Evolutionary conservation across 805 yeast species (phyloP).

Genomic region (Ogataea minuta): DNA sequence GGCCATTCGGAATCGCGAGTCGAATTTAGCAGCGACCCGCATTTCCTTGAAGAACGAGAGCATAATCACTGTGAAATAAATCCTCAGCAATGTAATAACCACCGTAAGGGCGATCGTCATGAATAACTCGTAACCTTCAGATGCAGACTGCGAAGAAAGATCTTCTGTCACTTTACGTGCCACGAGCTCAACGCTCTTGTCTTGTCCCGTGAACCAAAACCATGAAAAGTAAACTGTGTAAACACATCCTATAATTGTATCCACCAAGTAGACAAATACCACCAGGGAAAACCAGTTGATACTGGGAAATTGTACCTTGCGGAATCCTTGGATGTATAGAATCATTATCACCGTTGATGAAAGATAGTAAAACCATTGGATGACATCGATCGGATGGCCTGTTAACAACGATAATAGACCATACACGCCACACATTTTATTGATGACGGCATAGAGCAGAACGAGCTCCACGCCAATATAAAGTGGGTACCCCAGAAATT

Average conservation of each 20-base stretch:
- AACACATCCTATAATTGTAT: constrained; percentile 62
- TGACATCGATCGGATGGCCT: constrained; percentile 77
- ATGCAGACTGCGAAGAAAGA: constrained; percentile 56
- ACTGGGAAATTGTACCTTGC: constrained; percentile 49
- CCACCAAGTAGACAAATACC: constrained; percentile 60
- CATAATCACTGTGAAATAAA: constrained; percentile 60
- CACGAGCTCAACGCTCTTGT: constrained; percentile 2
- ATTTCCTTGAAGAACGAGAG: constrained; percentile 60
- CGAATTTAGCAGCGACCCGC: constrained; percentile 44
- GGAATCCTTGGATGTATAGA: constrained; percentile 59
- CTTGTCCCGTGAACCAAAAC: constrained; percentile 60
- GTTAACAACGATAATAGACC: constrained; percentile 86
- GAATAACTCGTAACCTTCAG: constrained; percentile 55
- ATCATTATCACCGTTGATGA: constrained; percentile 63
- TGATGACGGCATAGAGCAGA: constrained; percentile 71
- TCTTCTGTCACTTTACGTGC: constrained; percentile 12
- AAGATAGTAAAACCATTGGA: constrained; percentile 80
- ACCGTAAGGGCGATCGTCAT: constrained; percentile 53
- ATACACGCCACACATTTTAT: constrained; percentile 85
- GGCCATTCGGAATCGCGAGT: constrained; percentile 26
- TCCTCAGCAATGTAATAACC: constrained; percentile 45
- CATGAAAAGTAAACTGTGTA: constrained; percentile 74
- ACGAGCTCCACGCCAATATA: constrained; percentile 85
- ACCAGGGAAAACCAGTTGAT: constrained; percentile 62
- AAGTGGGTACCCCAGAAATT: constrained; percentile 52